Evolutionary conservation across 2,329 filamentous ascomycete genomes (phyloP).

Genomic region (Capronia coronata): DNA sequence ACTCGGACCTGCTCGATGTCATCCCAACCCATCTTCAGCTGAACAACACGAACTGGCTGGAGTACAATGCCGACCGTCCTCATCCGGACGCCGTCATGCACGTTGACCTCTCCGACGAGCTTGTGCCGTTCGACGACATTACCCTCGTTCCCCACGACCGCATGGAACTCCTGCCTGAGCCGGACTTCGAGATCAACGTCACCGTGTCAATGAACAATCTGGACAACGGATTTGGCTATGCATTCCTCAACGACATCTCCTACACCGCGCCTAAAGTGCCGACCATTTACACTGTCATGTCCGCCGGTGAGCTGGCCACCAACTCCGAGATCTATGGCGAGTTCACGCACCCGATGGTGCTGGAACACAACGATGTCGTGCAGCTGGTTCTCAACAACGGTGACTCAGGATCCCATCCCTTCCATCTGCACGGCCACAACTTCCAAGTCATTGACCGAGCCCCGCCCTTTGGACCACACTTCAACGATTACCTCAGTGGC

Average conservation of each 20-base stretch:
- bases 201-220: constrained; percentile 62
- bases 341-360: constrained; percentile 58
- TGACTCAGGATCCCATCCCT: constrained; percentile 55
- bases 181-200: constrained; percentile 56
- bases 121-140: constrained; percentile 68
- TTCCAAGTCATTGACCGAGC: constrained; percentile 64
- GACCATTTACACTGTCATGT: constrained; percentile 68
- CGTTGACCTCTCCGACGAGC: constrained; percentile 37
- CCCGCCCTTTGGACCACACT: constrained; percentile 49
- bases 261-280: constrained; percentile 71
- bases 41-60: constrained; percentile 58
- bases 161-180: constrained; percentile 52
- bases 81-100: constrained; percentile 30
- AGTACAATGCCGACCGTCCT: constrained; percentile 46
- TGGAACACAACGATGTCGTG: constrained; percentile 52
- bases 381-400: constrained; percentile 38
- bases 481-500: constrained; percentile 44
- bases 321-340: constrained; percentile 60
- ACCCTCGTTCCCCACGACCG: constrained; percentile 63
- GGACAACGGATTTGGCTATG: constrained; percentile 52
- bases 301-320: constrained; percentile 50
- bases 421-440: constrained; percentile 62
- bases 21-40: constrained; percentile 34
- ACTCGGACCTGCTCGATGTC: constrained; percentile 31
- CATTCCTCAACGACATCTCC: constrained; percentile 68